phyloP scores from a whole-genome alignment of 306 rosid species.

The Rubus idaeus region DNA sequence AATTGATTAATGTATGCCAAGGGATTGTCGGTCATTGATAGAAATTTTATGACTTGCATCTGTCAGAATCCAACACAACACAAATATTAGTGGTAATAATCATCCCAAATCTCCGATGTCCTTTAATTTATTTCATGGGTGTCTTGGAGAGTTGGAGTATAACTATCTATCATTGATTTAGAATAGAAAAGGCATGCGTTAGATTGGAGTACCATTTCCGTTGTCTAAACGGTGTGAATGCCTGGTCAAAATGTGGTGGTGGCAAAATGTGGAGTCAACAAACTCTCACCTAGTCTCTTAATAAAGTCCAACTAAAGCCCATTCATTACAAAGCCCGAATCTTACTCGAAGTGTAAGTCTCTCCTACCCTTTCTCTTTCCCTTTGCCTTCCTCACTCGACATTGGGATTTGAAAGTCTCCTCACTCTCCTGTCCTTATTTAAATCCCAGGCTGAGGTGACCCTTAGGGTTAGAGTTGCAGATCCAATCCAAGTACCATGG shows the following conservation, averaged over 20 bases:
- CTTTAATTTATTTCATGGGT: too few species aligned
- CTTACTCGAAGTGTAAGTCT: background rate
- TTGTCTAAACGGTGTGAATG: too few species aligned
- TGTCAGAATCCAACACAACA: too few species aligned
- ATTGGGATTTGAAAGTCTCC: background rate
- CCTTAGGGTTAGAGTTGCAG: conserved; percentile 37
- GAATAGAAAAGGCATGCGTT: too few species aligned
- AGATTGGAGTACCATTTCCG: too few species aligned
- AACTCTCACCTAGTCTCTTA: background rate
- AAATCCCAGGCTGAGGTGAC: background rate
- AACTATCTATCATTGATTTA: too few species aligned
- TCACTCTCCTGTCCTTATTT: background rate
- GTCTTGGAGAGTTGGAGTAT: too few species aligned
- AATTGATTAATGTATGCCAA: background rate
- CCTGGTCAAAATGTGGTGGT: background rate
- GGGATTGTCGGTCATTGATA: background rate
- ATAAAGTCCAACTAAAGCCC: conserved; percentile 8
- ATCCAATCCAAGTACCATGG: conserved; percentile 46
- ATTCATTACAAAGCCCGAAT: background rate
- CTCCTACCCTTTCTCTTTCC: background rate
- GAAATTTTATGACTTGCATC: too few species aligned
- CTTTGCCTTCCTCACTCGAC: background rate
- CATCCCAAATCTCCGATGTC: too few species aligned
- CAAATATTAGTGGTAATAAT: too few species aligned
- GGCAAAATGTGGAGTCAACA: too few species aligned